phyloP scores from a whole-genome alignment of 306 rosid genomes.

The Cicer bijugum region DNA sequence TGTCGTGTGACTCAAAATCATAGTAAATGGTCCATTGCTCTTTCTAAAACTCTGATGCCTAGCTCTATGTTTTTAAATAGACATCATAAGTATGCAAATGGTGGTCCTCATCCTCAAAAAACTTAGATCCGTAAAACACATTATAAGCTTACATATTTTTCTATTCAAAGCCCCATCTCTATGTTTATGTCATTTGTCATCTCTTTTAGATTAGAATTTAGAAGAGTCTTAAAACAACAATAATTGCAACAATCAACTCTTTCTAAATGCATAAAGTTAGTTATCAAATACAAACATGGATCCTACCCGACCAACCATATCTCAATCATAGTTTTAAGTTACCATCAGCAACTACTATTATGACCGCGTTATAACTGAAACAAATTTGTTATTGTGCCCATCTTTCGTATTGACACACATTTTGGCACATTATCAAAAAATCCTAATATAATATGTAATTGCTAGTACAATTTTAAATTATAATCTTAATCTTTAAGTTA shows the following conservation, averaged over 20 bases:
- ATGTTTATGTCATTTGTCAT: slow-evolving; percentile 42
- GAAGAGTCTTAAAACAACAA: background rate
- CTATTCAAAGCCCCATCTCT: slow-evolving; percentile 44
- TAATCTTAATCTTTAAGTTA: too few relatives aligned
- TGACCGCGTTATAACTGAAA: background rate
- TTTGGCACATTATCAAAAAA: too few relatives aligned
- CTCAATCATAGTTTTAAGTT: background rate
- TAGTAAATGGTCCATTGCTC: slow-evolving; percentile 57
- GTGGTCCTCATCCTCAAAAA: slow-evolving; percentile 47
- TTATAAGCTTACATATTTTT: slow-evolving; percentile 24
- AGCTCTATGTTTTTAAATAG: slow-evolving; percentile 46
- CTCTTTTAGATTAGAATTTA: slow-evolving; percentile 31
- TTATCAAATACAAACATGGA: background rate
- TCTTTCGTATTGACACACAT: too few relatives aligned
- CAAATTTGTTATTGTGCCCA: too few relatives aligned
- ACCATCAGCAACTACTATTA: background rate
- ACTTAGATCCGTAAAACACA: slow-evolving; percentile 5
- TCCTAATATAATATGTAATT: too few relatives aligned
- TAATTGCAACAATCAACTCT: background rate
- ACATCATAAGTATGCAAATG: slow-evolving; percentile 50
- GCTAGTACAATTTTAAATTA: too few relatives aligned
- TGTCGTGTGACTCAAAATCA: slow-evolving; percentile 18
- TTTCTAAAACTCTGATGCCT: slow-evolving; percentile 46
- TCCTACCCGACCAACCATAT: background rate
- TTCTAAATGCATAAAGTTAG: background rate